These are phyloP conservation scores for Fagopyrum homotropicum DNA, from an alignment of 148 eudicot species.

Conservation along the genomic window DNA sequence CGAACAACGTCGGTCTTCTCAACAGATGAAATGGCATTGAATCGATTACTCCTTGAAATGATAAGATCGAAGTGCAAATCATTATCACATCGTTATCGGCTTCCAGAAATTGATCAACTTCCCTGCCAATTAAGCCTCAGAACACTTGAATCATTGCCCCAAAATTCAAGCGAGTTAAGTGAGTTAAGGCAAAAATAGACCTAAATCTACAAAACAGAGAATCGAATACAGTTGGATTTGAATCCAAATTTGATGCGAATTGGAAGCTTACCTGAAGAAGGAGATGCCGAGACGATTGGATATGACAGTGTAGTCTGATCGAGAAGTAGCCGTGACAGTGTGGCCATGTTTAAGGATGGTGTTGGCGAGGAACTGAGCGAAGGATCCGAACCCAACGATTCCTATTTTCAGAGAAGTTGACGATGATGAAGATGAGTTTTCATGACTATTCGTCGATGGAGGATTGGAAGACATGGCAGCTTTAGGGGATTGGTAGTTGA, in stretches of 20 bases:
- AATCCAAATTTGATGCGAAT: neutral
- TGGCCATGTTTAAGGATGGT: slow-evolving; percentile 54
- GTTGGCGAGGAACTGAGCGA: slow-evolving; percentile 50
- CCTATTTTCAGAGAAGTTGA: slow-evolving; percentile 29
- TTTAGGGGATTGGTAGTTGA: neutral
- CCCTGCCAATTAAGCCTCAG: slow-evolving; percentile 21
- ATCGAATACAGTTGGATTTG: neutral
- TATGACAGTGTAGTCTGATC: slow-evolving; percentile 40
- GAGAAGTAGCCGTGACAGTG: slow-evolving; percentile 40
- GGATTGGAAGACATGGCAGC: slow-evolving; percentile 8
- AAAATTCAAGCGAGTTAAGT: neutral
- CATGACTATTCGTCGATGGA: neutral
- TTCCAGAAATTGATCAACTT: slow-evolving; percentile 29
- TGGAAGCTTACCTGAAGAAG: slow-evolving; percentile 28
- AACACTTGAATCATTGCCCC: slow-evolving; percentile 1
- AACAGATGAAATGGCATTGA: slow-evolving; percentile 31
- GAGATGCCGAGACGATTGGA: slow-evolving; percentile 34
- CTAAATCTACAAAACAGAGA: neutral
- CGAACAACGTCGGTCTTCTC: slow-evolving; percentile 35
- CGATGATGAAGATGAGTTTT: slow-evolving; percentile 5
- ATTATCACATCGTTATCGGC: slow-evolving; percentile 37
- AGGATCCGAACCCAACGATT: slow-evolving; percentile 47
- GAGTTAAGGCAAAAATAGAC: neutral
- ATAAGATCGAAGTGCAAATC: slow-evolving; percentile 41
- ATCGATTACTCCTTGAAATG: slow-evolving; percentile 36